phyloP scores from a whole-genome alignment of 2,329 filamentous ascomycete genomes.

The Venturia nashicola region DNA sequence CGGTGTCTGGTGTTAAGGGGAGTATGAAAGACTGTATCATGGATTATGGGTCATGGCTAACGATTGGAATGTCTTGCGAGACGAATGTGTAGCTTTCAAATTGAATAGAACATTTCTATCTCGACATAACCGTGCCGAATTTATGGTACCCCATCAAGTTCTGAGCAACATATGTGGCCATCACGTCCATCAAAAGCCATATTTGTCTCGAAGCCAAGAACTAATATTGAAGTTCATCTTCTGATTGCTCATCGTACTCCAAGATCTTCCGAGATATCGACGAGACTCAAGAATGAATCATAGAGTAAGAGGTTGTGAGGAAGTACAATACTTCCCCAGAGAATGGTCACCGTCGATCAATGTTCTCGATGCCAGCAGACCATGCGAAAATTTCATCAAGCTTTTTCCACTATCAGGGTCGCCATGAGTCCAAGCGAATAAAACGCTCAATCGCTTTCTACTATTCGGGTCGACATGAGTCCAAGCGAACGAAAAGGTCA shows the following conservation, averaged over 20 bases:
- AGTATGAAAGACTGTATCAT: conserved; percentile 1
- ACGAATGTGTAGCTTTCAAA: neutral
- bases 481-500: neutral
- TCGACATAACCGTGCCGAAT: neutral
- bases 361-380: neutral
- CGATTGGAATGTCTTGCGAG: neutral
- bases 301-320: neutral
- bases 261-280: too few relatives aligned
- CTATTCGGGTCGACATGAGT: too few relatives aligned
- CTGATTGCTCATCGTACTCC: too few relatives aligned
- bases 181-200: neutral
- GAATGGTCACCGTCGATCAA: neutral
- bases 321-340: neutral
- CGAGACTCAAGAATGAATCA: neutral
- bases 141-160: neutral
- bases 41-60: neutral
- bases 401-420: neutral
- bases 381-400: neutral
- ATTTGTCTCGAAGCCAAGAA: neutral
- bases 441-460: neutral
- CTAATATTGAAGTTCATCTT: neutral
- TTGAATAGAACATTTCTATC: neutral
- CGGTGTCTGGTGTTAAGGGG: neutral
- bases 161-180: neutral
- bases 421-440: neutral